Evolutionary conservation across 306 rosid genomes (phyloP).

Genomic region (Cucumis hystrix): DNA sequence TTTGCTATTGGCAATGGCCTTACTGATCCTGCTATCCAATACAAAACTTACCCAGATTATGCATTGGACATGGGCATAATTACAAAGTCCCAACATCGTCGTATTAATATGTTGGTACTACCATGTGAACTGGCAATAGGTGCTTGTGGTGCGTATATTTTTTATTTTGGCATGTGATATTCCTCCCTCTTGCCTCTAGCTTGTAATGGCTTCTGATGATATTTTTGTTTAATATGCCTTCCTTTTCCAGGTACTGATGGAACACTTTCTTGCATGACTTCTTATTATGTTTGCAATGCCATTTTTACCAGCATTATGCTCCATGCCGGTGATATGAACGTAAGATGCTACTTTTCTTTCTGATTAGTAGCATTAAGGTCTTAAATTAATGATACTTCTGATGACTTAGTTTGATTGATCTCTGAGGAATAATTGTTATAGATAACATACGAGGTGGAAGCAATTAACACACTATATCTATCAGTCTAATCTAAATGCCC

Average conservation of each 20-base stretch:
- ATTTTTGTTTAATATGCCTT: neutral
- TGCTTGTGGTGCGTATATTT: constrained; percentile 53
- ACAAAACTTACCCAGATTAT: constrained; percentile 77
- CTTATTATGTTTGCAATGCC: constrained; percentile 64
- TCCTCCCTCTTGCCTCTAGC: neutral
- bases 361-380: neutral
- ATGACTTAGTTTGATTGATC: neutral
- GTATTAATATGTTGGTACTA: constrained; percentile 58
- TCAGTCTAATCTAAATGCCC: neutral
- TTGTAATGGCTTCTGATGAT: neutral
- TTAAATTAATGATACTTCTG: neutral
- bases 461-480: neutral
- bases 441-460: neutral
- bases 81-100: constrained; percentile 43
- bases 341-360: constrained; percentile 19
- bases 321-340: constrained; percentile 67
- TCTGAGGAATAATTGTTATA: neutral
- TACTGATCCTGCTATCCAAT: constrained; percentile 90
- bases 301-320: constrained; percentile 67
- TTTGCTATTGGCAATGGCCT: constrained; percentile 98
- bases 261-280: constrained; percentile 58
- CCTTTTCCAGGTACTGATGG: constrained; percentile 72
- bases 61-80: constrained; percentile 79
- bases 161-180: neutral
- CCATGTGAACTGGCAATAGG: constrained; percentile 74